phyloP scores from a whole-genome alignment of 1,284 basidiomycete genomes.

The Peniophora sp. region DNA sequence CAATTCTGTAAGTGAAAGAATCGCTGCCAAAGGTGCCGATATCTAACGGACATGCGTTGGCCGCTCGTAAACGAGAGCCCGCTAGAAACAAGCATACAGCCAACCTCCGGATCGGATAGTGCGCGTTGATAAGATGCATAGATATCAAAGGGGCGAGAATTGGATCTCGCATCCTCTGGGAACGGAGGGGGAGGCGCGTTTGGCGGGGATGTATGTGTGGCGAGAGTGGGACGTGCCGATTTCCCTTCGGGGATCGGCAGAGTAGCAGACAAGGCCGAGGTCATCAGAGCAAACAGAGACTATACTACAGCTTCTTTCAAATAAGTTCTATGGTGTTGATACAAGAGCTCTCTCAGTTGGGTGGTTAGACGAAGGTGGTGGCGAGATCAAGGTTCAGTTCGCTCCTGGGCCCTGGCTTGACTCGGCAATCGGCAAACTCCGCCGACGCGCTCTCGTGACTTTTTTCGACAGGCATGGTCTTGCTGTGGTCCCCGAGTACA shows the following conservation, averaged over 20 bases:
- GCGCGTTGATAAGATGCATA: conserved; percentile 47
- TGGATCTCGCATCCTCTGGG: not conserved
- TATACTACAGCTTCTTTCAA: not conserved
- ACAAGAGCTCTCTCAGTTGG: not conserved
- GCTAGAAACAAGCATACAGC: conserved; percentile 7
- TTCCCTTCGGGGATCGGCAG: not conserved
- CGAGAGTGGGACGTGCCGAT: too few relatives aligned
- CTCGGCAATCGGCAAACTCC: too few relatives aligned
- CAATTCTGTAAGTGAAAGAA: conserved; percentile 73
- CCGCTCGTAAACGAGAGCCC: not conserved
- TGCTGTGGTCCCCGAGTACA: too few relatives aligned
- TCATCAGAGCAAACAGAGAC: too few relatives aligned
- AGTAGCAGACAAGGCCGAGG: not conserved
- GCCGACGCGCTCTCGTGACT: too few relatives aligned
- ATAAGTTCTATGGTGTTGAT: not conserved
- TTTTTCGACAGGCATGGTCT: too few relatives aligned
- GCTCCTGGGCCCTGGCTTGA: too few relatives aligned
- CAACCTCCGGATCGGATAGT: conserved; percentile 51
- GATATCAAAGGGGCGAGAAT: conserved; percentile 38
- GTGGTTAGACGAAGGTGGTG: too few relatives aligned
- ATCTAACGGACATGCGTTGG: conserved; percentile 35
- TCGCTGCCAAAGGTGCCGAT: conserved; percentile 83
- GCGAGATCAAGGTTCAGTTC: too few relatives aligned
- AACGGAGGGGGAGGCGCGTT: not conserved
- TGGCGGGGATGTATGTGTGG: not conserved